phyloP scores from a whole-genome alignment of 371 early-diverging fungal species.

The Homolaphlyctis polyrhiza region DNA sequence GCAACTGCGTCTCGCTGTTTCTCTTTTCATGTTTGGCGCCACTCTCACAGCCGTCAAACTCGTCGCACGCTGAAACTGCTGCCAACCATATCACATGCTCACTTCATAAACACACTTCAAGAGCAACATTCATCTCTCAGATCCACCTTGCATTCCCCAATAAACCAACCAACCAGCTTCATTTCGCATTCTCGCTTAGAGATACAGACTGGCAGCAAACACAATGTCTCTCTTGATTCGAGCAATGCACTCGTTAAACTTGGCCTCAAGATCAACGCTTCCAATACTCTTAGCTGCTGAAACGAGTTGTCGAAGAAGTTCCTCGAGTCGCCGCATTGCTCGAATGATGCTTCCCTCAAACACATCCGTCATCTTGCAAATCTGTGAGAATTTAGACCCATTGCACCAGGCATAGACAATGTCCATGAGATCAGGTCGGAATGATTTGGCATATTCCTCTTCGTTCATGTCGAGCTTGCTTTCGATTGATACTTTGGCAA shows the following conservation, averaged over 20 bases:
- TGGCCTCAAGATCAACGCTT: conserved; percentile 92
- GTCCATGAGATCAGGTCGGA: conserved; percentile 94
- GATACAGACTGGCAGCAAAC: conserved; percentile 95
- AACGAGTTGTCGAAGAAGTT: conserved; percentile 93
- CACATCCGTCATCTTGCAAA: conserved; percentile 93
- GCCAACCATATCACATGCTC: too few species aligned
- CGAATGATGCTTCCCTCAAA: conserved; percentile 99
- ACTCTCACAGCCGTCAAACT: too few species aligned
- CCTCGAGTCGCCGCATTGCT: conserved; percentile 92
- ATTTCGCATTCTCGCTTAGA: conserved; percentile 63
- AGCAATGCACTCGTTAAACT: conserved; percentile 92
- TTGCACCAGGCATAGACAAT: conserved; percentile 94
- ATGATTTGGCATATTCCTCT: conserved; percentile 75
- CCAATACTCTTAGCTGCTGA: conserved; percentile 96
- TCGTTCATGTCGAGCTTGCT: conserved; percentile 77
- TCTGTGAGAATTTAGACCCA: conserved; percentile 93
- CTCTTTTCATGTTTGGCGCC: too few species aligned
- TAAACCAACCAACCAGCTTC: too few species aligned
- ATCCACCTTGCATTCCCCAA: background rate
- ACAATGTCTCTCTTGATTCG: conserved; percentile 99
- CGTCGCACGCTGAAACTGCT: too few species aligned
- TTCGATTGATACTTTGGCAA: conserved; percentile 83
- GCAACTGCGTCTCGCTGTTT: too few species aligned
- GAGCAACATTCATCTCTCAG: background rate
- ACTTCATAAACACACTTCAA: too few species aligned